Evolutionary conservation across 352 stramenopile species (phyloP), one percentile per base, ranked within the genome.

Genomic region (Peronospora destructor): DNA sequence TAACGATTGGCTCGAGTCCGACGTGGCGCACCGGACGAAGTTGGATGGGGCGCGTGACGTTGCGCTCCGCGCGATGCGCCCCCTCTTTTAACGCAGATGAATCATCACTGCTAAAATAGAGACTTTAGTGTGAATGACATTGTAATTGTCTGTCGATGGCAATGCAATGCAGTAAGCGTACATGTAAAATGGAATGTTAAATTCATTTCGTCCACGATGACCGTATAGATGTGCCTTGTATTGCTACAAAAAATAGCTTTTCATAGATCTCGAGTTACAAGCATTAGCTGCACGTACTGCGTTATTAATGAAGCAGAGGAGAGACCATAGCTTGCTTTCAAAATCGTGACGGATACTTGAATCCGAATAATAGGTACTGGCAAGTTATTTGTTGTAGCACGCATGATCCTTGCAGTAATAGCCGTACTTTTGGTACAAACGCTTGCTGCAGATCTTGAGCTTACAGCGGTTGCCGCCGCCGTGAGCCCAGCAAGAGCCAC

Each of bases 381-480:
- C 6, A 23, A 28, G 39, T 61, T 53, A 68, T n/a, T 49, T 17
- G 53, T 65, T 73, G 60, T 65, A 53, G 41, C 49, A 43, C 10
- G 64, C 59, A 57, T 87, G 76, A 26, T 67, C 56, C 55, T 83
- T 74, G 63, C 76, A 87, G 43, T 73, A 73, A 59, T 87, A 85
- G 55, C 70, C 65, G 57, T 84, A 77, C 63, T 85, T 87, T 55
- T 84, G 73, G 66, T 87, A 87, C 48, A 73, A 85, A 36, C 71
- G 76, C 45, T 80, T 80, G 45, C 65, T 78, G 61, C 76, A 87
- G 30, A 69, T 72, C 11, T 87, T 69, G 12, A 84, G 60, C 21
- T 59, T 61, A 59, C 76, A 87, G 52, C 76, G 76, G 53, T 85
- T 85, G 51, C 79, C 78, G 13, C 76, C 80, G n/a, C 80, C 80